Base-by-base conservation (phyloP, 306 rosid species). In the Erythrophleum fordii region DNA sequence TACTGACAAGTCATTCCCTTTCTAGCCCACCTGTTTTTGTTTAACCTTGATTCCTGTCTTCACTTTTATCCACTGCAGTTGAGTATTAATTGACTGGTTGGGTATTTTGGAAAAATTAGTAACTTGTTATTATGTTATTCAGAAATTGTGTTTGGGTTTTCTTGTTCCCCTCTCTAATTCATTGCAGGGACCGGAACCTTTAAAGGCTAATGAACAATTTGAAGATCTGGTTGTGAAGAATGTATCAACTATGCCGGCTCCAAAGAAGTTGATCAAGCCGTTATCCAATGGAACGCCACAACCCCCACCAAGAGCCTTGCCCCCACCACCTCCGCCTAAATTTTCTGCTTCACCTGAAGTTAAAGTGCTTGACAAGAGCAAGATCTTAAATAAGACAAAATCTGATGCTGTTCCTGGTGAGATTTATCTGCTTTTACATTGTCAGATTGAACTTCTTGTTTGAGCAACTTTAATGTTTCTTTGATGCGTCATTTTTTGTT, bases 231-330 rank as follows among this genome's bases (percentile, higher is more conserved):
- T 75, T 65, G 83, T 84, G 84, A 95, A 91, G 88, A 90, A 88
- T 89, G 78, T 87, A 75, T 89, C 93, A 12, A 89, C 83, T 70
- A 89, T 91, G 96, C 97, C 96, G 9, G 87, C 92, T 78, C 96
- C 98, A 65, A 93, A 86, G 96, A 95, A 88, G 89, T 77, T 91
- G 86, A 78, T 82, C 76, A 88, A 77, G 64, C 77, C 86, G 16
- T 65, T 85, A 73, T 85, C 87, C 65, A 75, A 78, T 72, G 90
- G 82, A 85, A 83, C 87, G 90, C 83, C 85, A 34, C 87, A 90
- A 8, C 81, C 93, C 17, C 89, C 71, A n/a, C 88, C 90, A 1
- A 83, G 79, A 83, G 48, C 44, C 79, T 88, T 90, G 90, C 92
- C 88, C 37, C 93, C 95, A 17, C 94, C 92, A 28, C 90, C 90